These are phyloP conservation scores for Magnaporthiopsis rhizophila DNA, from an alignment of 2,329 filamentous ascomycete species.

Conservation along the genomic window DNA sequence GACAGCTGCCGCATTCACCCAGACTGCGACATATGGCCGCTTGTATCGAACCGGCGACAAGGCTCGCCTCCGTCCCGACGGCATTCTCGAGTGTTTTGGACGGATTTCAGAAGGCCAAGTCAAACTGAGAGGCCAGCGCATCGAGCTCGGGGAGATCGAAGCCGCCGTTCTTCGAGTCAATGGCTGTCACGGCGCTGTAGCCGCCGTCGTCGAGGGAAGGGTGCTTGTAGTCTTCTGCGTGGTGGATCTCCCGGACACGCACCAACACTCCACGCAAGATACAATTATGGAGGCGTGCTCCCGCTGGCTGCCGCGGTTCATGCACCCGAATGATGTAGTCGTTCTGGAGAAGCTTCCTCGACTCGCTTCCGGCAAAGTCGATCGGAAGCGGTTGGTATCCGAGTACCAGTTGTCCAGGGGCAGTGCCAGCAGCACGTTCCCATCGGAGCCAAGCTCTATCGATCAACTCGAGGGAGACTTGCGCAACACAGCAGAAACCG, in stretches of 20 bases:
- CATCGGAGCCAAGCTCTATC: not conserved
- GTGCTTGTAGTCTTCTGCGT: slow-evolving; percentile 70
- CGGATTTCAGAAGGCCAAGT: slow-evolving; percentile 75
- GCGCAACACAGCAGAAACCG: slow-evolving; percentile 20
- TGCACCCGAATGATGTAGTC: slow-evolving; percentile 71
- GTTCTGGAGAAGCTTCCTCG: slow-evolving; percentile 59
- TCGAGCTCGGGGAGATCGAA: slow-evolving; percentile 74
- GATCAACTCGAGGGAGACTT: slow-evolving; percentile 27
- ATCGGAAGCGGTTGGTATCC: slow-evolving; percentile 55
- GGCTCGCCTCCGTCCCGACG: slow-evolving; percentile 58
- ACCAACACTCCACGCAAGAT: not conserved
- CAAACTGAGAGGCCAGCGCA: slow-evolving; percentile 75
- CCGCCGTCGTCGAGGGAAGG: slow-evolving; percentile 53
- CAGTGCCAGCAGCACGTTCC: not conserved
- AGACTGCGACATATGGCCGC: slow-evolving; percentile 52
- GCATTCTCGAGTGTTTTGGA: slow-evolving; percentile 74
- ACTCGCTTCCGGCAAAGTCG: slow-evolving; percentile 76
- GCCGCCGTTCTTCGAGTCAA: slow-evolving; percentile 54
- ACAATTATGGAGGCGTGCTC: slow-evolving; percentile 53
- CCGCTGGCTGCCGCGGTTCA: slow-evolving; percentile 72
- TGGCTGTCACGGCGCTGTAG: slow-evolving; percentile 58
- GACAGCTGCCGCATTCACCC: slow-evolving; percentile 63
- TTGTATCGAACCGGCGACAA: slow-evolving; percentile 84
- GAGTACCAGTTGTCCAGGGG: slow-evolving; percentile 35
- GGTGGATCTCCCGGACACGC: slow-evolving; percentile 26